A percentile compares a stretch with the other conserved stretches of the same genome.
Evolutionary conservation across 345 rosid species (phyloP).

Genomic region (Populus pruinosa): DNA sequence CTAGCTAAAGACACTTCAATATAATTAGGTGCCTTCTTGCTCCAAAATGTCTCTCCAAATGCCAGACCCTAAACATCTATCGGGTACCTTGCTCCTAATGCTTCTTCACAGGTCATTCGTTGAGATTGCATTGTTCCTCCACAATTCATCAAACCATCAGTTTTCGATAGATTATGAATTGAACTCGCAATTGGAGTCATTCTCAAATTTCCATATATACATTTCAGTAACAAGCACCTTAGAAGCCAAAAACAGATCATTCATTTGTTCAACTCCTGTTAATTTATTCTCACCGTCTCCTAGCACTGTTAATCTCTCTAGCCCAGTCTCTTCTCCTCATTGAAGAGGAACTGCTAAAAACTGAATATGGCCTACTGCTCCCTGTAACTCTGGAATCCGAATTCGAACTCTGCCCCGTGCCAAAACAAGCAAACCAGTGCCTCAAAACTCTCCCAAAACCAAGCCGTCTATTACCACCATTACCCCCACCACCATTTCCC

Average conservation of each 20-base stretch:
- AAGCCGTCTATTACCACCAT: not conserved
- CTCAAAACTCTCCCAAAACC: conserved; percentile 11
- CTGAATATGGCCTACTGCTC: conserved; percentile 18
- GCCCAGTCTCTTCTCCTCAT: conserved; percentile 33
- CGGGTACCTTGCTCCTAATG: not conserved
- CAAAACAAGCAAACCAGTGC: conserved; percentile 27
- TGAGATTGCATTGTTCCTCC: not conserved
- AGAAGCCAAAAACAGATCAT: not conserved
- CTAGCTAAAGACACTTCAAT: not conserved
- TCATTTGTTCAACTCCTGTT: not conserved
- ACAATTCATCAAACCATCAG: not conserved
- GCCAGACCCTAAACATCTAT: not conserved
- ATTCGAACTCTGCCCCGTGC: conserved; percentile 14
- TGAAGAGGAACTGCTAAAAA: conserved; percentile 18
- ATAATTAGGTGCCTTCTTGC: not conserved
- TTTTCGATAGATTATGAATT: not conserved
- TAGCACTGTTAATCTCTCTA: conserved; percentile 14
- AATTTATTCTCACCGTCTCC: conserved; percentile 17
- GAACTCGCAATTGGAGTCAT: not conserved
- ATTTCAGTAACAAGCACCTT: not conserved
- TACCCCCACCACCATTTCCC: conserved; percentile 48
- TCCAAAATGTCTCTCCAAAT: not conserved
- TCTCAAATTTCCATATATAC: conserved; percentile 3
- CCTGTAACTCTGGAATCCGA: conserved; percentile 20
- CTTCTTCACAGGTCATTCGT: not conserved